Base-by-base conservation (phyloP, 148 eudicot species). In the Dianthus caryophyllus region DNA sequence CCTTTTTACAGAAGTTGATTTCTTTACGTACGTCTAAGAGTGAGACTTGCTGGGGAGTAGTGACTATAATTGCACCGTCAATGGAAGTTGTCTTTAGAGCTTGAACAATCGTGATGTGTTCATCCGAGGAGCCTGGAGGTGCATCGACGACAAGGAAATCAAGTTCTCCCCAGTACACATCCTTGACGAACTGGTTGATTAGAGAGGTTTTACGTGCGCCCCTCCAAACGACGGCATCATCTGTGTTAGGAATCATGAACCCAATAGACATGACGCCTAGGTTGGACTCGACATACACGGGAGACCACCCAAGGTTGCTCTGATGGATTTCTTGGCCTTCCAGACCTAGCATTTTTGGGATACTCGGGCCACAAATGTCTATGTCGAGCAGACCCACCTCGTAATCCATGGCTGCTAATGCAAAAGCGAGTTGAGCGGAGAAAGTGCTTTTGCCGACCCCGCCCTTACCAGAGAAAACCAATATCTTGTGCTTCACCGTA, bases 201-300 rank as follows among this genome's bases (percentile, higher is more conserved):
- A 92, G 78, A 11, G 90, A 88, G 4, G 84, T 85, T 79, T 92
- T 92, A 49, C 96, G 96, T 16, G 93, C 93, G 25, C 97, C 97
- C n/a, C 97, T 70, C 97, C 97, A 92, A 46, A 92, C 84, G 79
- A 92, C 88, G 11, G 97, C 96, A 17, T 92, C 96, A 41, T 92
- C 96, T 6, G 90, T 88, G 75, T 92, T 30, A 31, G 93, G 90
- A 52, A 92, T 87, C 97, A 88, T 87, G 86, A 92, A 92, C 12
- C 97, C 97, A 20, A 92, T 89, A 16, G 97, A 92, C 96, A 92
- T 88, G 77, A 92, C 97, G 44, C 93, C 97, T 21, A 92, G 91
- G 81, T 91, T 92, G 57, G 96, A 87, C 79, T 92, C 93, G 9
- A 88, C 96, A 57, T 87, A 88, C 74, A 89, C 87, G 2, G 97